phyloP scores from a whole-genome alignment of 2,329 filamentous ascomycete species.

The Hirsutella thompsonii region DNA sequence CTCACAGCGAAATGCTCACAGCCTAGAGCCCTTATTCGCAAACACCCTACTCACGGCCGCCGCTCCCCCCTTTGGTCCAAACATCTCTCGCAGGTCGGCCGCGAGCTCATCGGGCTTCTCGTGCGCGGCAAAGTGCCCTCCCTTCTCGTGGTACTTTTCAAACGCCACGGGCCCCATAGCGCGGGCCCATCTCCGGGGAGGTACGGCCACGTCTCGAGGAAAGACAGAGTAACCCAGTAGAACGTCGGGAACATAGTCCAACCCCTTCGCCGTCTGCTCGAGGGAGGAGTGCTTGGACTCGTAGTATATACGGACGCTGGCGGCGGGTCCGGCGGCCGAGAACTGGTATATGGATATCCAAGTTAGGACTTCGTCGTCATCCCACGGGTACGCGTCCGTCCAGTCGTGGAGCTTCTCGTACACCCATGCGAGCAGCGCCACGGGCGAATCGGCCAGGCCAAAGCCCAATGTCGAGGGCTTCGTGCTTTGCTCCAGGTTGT shows the following conservation, averaged over 20 bases:
- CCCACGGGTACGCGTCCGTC: constrained; percentile 62
- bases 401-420: constrained; percentile 67
- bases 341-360: constrained; percentile 69
- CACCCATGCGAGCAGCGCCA: constrained; percentile 63
- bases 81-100: constrained; percentile 43
- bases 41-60: constrained; percentile 21
- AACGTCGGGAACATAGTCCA: constrained; percentile 20
- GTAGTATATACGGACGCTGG: constrained; percentile 60
- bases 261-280: constrained; percentile 6
- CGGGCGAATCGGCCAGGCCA: constrained; percentile 54
- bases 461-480: constrained; percentile 65
- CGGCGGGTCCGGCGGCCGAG: constrained; percentile 53
- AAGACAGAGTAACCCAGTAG: constrained; percentile 38
- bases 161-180: constrained; percentile 49
- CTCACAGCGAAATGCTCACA: not conserved
- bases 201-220: constrained; percentile 41
- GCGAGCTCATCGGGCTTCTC: constrained; percentile 41
- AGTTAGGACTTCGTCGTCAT: constrained; percentile 61
- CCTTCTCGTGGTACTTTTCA: constrained; percentile 32
- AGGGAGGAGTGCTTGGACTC: constrained; percentile 36
- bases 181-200: constrained; percentile 42
- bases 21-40: not conserved
- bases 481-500: constrained; percentile 32
- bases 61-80: constrained; percentile 25
- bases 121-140: constrained; percentile 49